Percentiles rank a stretch among this genome's conserved stretches.
phyloP scores from a whole-genome alignment of 2,329 filamentous ascomycete genomes.

The Fusarium siculi region DNA sequence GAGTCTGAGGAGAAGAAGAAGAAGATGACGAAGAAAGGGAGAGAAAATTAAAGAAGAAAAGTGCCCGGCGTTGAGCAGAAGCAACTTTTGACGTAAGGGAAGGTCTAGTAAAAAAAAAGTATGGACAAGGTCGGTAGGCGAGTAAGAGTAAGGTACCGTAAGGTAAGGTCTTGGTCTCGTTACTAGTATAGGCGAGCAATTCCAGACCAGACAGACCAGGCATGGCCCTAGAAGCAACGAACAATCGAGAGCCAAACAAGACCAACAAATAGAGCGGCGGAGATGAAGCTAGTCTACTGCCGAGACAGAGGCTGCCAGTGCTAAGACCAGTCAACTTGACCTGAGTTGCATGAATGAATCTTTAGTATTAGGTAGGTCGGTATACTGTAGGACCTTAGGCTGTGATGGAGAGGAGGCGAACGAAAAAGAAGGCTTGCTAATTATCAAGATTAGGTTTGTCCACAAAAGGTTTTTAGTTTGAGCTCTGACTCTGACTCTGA shows the following conservation, averaged over 20 bases:
- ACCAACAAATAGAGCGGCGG: conserved; percentile 16
- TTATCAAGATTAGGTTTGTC: neutral
- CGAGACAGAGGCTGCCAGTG: conserved; percentile 27
- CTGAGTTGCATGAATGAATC: neutral
- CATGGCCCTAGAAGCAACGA: conserved; percentile 29
- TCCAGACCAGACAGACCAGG: conserved; percentile 19
- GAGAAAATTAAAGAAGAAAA: conserved; percentile 6
- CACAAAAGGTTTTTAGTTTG: neutral
- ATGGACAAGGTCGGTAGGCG: neutral
- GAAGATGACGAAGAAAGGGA: conserved; percentile 4
- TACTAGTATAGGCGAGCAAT: conserved; percentile 14
- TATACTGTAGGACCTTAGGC: conserved; percentile 6
- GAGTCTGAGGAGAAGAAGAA: conserved; percentile 14
- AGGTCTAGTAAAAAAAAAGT: conserved; percentile 4
- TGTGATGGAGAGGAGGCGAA: neutral
- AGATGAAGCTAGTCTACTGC: conserved; percentile 40
- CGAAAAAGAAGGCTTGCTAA: neutral
- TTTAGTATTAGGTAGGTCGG: neutral
- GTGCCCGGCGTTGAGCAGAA: conserved; percentile 10
- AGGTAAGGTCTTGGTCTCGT: neutral
- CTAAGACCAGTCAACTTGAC: conserved; percentile 25
- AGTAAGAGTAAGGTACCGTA: neutral
- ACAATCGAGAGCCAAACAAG: conserved; percentile 23
- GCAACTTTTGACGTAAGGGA: conserved; percentile 27
- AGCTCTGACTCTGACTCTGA: neutral